Base-by-base conservation (phyloP, 306 rosid genomes). In the Rosa rugosa region DNA sequence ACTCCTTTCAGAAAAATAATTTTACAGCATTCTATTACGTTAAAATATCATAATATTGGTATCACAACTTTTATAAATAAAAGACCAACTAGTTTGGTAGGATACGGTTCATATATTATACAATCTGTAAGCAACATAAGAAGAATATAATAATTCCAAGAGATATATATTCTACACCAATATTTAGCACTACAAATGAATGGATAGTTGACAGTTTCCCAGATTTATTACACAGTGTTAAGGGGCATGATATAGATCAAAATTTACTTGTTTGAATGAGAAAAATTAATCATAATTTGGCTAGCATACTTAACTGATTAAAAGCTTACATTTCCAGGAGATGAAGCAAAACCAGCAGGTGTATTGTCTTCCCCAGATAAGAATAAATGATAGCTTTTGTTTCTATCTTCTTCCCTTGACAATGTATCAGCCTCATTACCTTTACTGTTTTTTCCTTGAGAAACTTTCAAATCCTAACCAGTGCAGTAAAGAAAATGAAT, bases 291-390 rank as follows among this genome's bases (percentile, higher is more conserved):
- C 41, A 11, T 4, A 42, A 11, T 50, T 36, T 17, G 34, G 66
- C 42, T 36, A 63, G 7, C 42, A 77, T 40, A 53, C 25, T 44
- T 40, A 69, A 78, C 44, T 27, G 63, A 45, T 42, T 40, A 62
- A 74, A 60, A 75, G 68, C 97, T 84, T 83, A 94, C 98, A 82
- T 92, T 87, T 85, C 77, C 91, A 76, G 83, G 84, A 81, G 98
- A 90, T 75, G 90, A 76, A 80, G 88, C 56, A 51, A 74, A 75
- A 70, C 83, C 88, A 80, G 64, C 68, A 10, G 82, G 78, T 60
- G 93, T 84, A 84, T 70, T 77, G 79, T 90, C 87, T 27, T 92
- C 87, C 64, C 92, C 97, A 10, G 97, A 92, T 69, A 92, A 85
- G 85, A 92, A 84, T 73, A 92, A 87, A 73, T 76, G 90, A 75